A percentile compares a stretch with the other conserved stretches of the same genome.
Evolutionary conservation across 345 rosid genomes (phyloP).

Genomic region (Cardamine occulta): DNA sequence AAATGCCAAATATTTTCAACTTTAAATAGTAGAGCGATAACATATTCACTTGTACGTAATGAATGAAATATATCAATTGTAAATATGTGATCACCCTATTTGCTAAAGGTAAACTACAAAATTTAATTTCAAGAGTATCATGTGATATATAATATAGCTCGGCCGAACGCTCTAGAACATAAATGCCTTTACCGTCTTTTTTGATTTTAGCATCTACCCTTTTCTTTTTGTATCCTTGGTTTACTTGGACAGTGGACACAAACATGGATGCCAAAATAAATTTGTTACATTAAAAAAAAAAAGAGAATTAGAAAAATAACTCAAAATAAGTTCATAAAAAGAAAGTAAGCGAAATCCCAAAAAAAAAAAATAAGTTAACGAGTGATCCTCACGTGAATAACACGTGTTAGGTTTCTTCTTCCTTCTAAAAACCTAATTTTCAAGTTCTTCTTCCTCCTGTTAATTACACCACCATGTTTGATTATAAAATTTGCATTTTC

Average conservation of each 20-base stretch:
- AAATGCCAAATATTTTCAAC: not conserved
- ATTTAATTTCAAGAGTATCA: no score
- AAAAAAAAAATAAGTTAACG: not conserved
- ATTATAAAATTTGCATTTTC: not conserved
- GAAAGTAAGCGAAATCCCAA: not conserved
- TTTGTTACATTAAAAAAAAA: not conserved
- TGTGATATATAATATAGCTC: no score
- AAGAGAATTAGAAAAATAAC: not conserved
- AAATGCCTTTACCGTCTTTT: not conserved
- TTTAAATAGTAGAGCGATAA: not conserved
- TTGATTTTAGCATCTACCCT: not conserved
- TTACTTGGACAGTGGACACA: not conserved
- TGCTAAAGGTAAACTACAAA: no score
- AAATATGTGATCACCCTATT: no score
- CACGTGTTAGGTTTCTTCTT: constrained; percentile 8
- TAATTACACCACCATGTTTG: not conserved
- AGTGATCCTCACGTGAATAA: not conserved
- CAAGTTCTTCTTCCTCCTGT: not conserved
- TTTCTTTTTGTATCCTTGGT: not conserved
- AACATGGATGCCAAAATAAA: not conserved
- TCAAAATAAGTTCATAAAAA: not conserved
- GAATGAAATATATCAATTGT: not conserved
- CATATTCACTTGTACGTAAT: not conserved
- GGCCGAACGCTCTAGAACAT: not conserved
- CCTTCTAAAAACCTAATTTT: not conserved